These are phyloP conservation scores for Psilocybe cubensis DNA, from an alignment of 768 basidiomycete genomes.

Conservation along the genomic window DNA sequence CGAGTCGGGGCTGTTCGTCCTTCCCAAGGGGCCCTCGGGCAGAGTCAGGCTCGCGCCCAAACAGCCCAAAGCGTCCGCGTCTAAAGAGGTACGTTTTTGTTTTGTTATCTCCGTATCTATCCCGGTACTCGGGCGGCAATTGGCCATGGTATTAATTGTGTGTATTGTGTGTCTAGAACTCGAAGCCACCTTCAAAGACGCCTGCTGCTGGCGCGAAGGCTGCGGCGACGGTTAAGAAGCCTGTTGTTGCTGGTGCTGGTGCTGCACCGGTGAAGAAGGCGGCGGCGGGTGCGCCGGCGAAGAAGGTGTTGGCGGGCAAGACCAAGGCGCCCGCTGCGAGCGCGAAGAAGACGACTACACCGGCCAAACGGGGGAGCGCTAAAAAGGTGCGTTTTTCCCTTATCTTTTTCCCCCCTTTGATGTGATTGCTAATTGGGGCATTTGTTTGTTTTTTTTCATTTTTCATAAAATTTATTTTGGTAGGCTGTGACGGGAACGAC, in stretches of 20 bases:
- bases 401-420: not conserved
- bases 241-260: conserved; percentile 28
- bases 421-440: not conserved
- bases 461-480: too few species aligned
- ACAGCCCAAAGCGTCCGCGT: conserved; percentile 45
- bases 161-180: conserved; percentile 35
- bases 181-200: conserved; percentile 47
- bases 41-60: conserved; percentile 72
- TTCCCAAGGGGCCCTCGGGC: conserved; percentile 52
- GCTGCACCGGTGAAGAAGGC: conserved; percentile 16
- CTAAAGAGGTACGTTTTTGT: conserved; percentile 60
- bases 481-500: conserved; percentile 58
- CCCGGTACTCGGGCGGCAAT: conserved; percentile 1
- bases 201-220: conserved; percentile 35
- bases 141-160: conserved; percentile 4
- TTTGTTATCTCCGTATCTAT: not conserved
- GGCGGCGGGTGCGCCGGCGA: conserved; percentile 16
- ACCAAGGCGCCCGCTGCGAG: conserved; percentile 30
- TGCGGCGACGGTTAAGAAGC: conserved; percentile 37
- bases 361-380: conserved; percentile 52
- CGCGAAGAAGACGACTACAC: conserved; percentile 34
- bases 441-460: too few species aligned
- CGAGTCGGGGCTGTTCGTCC: conserved; percentile 48
- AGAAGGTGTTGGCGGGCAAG: conserved; percentile 35
- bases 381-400: conserved; percentile 58